Base-by-base conservation (phyloP, 2,329 filamentous ascomycete species). In the Botrytis aclada region DNA sequence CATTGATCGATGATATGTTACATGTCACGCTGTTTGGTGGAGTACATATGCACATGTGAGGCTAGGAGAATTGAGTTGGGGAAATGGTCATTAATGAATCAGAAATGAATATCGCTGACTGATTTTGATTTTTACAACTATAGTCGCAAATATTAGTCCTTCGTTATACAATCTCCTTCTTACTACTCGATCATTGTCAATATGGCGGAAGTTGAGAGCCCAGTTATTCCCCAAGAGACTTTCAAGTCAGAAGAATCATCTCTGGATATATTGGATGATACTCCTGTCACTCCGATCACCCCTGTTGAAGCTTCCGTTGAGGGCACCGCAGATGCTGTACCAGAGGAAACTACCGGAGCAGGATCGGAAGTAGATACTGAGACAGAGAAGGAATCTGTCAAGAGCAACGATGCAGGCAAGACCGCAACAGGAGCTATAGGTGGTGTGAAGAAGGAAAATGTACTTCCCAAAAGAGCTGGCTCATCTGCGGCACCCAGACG, bases 361-460 rank as follows among this genome's bases (percentile, higher is more conserved):
- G 75, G 74, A 69, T 78, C 79, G 58, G 79, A 80, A 72, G 72
- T 75, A 45, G 78, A 79, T 63, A 75, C 76, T 8, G 79, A 79
- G 71, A 77, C 77, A 5, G 79, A 80, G 70, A 78, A 73, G 37
- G 79, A 80, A 73, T 78, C 75, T n/a, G 78, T 79, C 71, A 72
- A 72, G 51, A 66, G 70, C 18, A 77, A 74, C 37, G 79, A 78
- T 47, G 78, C 79, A 70, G 77, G 78, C n/a, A 69, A 69, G 34
- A 54, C 76, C 25, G 39, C 72, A 51, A 77, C 79, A 73, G 77
- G 77, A 45, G 69, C 76, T 58, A 69, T 73, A 43, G 79, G 78
- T 76, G 77, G 76, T 37, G 73, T 72, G 22, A 81, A 80, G 76
- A 81, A 81, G 74, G 80, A 81, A 73, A 78, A 76, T 76, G 76